Conservation (phyloP, 225 moss, liverwort and hornwort genomes). For the Pleurozium schreberi region DNA sequence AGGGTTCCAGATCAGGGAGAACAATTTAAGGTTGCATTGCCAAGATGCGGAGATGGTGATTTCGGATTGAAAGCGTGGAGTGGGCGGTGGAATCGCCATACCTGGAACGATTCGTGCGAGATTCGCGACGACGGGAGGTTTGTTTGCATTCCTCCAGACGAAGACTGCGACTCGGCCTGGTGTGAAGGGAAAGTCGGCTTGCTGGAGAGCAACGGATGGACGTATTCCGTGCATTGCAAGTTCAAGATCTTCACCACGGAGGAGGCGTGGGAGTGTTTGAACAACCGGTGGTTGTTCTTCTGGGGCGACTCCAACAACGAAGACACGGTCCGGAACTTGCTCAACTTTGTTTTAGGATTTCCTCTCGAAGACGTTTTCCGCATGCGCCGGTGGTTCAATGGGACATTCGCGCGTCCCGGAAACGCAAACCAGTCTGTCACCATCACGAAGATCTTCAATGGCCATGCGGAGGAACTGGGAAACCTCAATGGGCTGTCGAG, state of each 20-base stretch:
- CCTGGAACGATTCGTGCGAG: conserved; percentile 31
- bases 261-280: conserved; percentile 38
- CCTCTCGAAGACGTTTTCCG: conserved; percentile 1
- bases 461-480: conserved; percentile 28
- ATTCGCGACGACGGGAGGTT: conserved; percentile 44
- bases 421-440: neutral
- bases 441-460: conserved; percentile 52
- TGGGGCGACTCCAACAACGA: conserved; percentile 62
- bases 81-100: conserved; percentile 42
- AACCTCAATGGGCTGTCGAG: conserved; percentile 38
- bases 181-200: conserved; percentile 41
- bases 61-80: conserved; percentile 41
- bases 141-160: conserved; percentile 24
- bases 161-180: conserved; percentile 21
- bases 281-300: conserved; percentile 46
- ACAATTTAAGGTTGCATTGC: neutral
- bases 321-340: conserved; percentile 44
- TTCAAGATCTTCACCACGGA: conserved; percentile 32
- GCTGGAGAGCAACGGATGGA: conserved; percentile 52
- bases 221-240: conserved; percentile 54
- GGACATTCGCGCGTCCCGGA: conserved; percentile 17
- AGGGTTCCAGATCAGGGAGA: neutral
- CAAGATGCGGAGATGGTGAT: conserved; percentile 16
- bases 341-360: conserved; percentile 32
- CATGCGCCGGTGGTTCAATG: conserved; percentile 49